A percentile compares a stretch with the other conserved stretches of the same genome.
phyloP scores from a whole-genome alignment of 2,329 filamentous ascomycete genomes.

The Aureobasidium sp. region DNA sequence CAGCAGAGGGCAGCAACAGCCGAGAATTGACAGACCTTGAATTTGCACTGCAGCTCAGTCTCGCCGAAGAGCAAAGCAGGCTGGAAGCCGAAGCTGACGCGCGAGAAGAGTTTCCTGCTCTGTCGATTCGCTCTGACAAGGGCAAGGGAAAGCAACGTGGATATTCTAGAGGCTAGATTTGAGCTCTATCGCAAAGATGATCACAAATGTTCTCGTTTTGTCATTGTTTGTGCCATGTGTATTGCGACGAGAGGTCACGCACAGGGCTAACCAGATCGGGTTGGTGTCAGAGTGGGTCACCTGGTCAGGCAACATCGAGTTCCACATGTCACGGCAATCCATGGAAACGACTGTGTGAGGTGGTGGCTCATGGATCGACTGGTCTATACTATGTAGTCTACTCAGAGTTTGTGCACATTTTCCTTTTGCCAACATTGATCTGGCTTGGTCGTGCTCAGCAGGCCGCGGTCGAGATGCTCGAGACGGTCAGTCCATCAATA shows the following conservation, averaged over 20 bases:
- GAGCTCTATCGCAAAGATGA: not conserved
- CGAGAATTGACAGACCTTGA: slow-evolving; percentile 52
- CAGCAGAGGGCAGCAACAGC: slow-evolving; percentile 32
- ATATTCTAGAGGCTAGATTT: not conserved
- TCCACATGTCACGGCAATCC: too few species aligned
- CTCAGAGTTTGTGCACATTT: too few species aligned
- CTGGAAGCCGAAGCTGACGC: slow-evolving; percentile 14
- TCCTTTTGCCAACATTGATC: too few species aligned
- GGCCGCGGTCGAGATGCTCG: too few species aligned
- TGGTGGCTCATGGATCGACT: not conserved
- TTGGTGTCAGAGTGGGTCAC: not conserved
- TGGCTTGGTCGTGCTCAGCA: too few species aligned
- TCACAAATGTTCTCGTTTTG: not conserved
- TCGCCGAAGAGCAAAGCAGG: slow-evolving; percentile 51
- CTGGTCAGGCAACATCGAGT: not conserved
- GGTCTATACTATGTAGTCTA: not conserved
- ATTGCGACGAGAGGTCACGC: not conserved
- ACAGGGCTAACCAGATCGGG: not conserved
- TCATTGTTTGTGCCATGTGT: not conserved
- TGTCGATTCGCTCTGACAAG: slow-evolving; percentile 19
- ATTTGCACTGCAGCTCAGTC: slow-evolving; percentile 55
- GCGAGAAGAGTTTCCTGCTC: slow-evolving; percentile 24
- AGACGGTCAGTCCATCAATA: too few species aligned
- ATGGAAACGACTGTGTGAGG: not conserved
- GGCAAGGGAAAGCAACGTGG: slow-evolving; percentile 2